A percentile compares a stretch with the other conserved stretches of the same genome.
phyloP scores from a whole-genome alignment of 306 rosid genomes.

The Casuarina cunninghamiana region DNA sequence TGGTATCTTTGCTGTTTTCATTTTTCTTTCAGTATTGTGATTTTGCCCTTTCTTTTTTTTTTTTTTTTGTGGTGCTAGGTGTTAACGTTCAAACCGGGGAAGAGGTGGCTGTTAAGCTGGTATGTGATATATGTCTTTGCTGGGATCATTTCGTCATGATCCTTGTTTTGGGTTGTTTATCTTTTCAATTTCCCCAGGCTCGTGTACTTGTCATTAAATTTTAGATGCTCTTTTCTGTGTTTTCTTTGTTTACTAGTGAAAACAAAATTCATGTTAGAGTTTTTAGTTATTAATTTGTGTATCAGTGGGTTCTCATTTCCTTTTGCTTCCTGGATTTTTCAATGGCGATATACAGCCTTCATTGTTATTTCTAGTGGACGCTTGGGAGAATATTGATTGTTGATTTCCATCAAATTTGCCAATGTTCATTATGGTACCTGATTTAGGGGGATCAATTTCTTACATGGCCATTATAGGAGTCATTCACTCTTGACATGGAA shows the following conservation, averaged over 20 bases:
- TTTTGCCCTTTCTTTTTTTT: not conserved
- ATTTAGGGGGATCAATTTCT: not conserved
- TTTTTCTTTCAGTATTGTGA: slow-evolving; percentile 10
- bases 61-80: slow-evolving; percentile 44
- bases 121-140: slow-evolving; percentile 41
- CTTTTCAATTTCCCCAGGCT: not conserved
- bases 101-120: slow-evolving; percentile 99
- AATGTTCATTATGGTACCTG: not conserved
- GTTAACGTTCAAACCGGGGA: slow-evolving; percentile 94
- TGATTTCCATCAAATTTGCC: not conserved
- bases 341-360: not conserved
- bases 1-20: slow-evolving; percentile 15
- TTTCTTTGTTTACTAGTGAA: not conserved
- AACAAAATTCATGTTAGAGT: not conserved
- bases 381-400: slow-evolving; percentile 11
- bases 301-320: not conserved
- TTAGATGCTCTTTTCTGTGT: not conserved
- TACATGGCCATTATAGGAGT: not conserved
- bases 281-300: not conserved
- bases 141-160: slow-evolving; percentile 11
- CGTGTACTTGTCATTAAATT: not conserved
- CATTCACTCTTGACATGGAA: not conserved
- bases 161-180: slow-evolving; percentile 19
- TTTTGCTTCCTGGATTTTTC: not conserved
- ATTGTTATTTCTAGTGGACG: slow-evolving; percentile 10